These are phyloP conservation scores for Fusarium sulawesiense DNA, from an alignment of 2,329 filamentous ascomycete genomes.

Conservation along the genomic window DNA sequence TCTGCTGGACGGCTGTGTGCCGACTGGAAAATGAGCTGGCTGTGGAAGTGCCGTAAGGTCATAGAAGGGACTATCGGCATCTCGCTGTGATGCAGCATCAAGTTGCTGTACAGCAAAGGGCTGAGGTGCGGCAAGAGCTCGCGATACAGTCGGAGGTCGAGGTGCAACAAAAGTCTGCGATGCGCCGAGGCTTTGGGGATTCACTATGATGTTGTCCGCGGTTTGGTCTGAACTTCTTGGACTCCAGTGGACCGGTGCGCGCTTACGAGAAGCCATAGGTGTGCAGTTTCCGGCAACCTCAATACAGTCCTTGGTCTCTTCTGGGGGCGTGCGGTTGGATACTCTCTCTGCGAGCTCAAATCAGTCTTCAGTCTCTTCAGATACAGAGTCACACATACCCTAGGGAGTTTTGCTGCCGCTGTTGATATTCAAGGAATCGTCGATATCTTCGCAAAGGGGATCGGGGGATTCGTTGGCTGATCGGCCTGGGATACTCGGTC, in stretches of 20 bases:
- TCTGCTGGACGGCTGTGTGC: not conserved
- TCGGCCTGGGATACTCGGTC: not conserved
- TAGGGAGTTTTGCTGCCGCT: slow-evolving; percentile 11
- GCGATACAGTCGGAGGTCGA: not conserved
- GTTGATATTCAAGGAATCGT: not conserved
- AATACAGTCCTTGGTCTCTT: not conserved
- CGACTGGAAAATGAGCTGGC: not conserved
- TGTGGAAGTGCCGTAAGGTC: slow-evolving; percentile 7
- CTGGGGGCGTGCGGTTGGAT: not conserved
- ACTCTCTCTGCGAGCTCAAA: slow-evolving; percentile 7
- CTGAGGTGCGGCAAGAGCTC: not conserved
- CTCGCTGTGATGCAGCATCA: not conserved
- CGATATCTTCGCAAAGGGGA: not conserved
- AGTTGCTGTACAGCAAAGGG: not conserved
- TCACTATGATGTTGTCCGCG: not conserved
- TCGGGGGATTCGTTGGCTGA: not conserved
- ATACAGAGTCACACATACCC: not conserved
- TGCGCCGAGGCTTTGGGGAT: not conserved
- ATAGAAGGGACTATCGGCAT: not conserved
- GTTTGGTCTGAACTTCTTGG: not conserved
- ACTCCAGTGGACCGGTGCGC: not conserved
- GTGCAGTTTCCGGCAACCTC: not conserved
- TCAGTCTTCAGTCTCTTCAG: not conserved
- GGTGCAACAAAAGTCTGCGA: not conserved
- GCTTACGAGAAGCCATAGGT: not conserved